Percentiles rank a stretch among this genome's conserved stretches.
These are phyloP conservation scores for Fusarium pilosicola DNA, from an alignment of 2,329 filamentous ascomycete genomes.

Conservation along the genomic window DNA sequence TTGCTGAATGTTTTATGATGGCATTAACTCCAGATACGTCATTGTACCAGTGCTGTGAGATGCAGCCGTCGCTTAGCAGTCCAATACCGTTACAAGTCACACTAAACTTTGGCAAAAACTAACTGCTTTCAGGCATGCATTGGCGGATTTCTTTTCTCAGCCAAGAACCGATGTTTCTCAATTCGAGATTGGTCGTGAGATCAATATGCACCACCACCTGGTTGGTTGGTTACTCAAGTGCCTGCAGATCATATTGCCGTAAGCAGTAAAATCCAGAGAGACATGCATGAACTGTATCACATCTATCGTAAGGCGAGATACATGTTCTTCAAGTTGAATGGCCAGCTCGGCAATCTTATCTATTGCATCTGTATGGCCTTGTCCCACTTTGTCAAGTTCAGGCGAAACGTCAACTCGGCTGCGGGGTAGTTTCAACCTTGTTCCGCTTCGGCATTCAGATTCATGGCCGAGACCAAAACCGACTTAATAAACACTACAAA, in stretches of 20 bases:
- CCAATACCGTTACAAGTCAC: background rate
- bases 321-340: background rate
- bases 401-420: background rate
- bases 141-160: rapidly evolving
- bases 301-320: too few species aligned
- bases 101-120: background rate
- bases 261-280: background rate
- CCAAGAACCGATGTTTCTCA: background rate
- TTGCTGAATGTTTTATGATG: too few species aligned
- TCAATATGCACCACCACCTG: background rate
- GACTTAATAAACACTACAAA: background rate
- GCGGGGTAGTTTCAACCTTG: background rate
- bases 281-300: background rate
- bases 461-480: background rate
- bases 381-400: background rate
- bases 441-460: background rate
- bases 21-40: background rate
- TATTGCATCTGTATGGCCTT: background rate
- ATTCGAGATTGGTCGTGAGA: background rate
- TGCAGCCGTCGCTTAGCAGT: background rate
- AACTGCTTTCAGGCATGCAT: background rate
- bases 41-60: background rate
- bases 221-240: background rate
- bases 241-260: background rate
- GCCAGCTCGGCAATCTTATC: conserved; percentile 1